phyloP scores from a whole-genome alignment of 1,284 basidiomycete species.

The Leccinum subfulvum region DNA sequence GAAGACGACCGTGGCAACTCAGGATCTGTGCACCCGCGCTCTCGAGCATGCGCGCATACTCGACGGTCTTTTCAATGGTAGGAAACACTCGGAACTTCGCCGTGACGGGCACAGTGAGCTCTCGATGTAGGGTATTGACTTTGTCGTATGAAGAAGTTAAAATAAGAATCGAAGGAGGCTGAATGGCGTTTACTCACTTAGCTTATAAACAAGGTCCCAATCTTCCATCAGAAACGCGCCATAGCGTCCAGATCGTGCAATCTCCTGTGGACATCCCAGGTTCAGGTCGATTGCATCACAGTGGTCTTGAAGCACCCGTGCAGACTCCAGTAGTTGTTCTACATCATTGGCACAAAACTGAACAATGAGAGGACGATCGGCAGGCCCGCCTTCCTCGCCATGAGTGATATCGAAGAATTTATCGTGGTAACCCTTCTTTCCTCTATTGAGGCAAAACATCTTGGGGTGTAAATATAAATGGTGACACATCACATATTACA shows the following conservation, averaged over 20 bases:
- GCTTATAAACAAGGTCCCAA: slow-evolving; percentile 80
- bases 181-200: slow-evolving; percentile 60
- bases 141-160: not conserved
- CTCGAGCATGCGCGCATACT: slow-evolving; percentile 94
- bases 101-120: slow-evolving; percentile 87
- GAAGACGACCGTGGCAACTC: slow-evolving; percentile 88
- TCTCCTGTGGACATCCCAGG: slow-evolving; percentile 95
- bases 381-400: slow-evolving; percentile 62
- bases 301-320: slow-evolving; percentile 68
- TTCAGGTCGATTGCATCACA: slow-evolving; percentile 96
- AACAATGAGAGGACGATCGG: slow-evolving; percentile 85
- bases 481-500: not conserved
- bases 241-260: slow-evolving; percentile 85
- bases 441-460: slow-evolving; percentile 62
- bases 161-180: not conserved
- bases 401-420: slow-evolving; percentile 68
- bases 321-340: slow-evolving; percentile 72
- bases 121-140: slow-evolving; percentile 85
- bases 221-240: slow-evolving; percentile 94
- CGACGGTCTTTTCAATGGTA: slow-evolving; percentile 82
- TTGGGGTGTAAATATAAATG: slow-evolving; percentile 22
- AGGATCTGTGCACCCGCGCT: slow-evolving; percentile 93
- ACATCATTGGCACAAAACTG: slow-evolving; percentile 96
- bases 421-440: slow-evolving; percentile 54
- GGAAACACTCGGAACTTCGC: slow-evolving; percentile 96